Conservation (phyloP, 495 filamentous ascomycete species). For the Massariosphaeria phaeospora region DNA sequence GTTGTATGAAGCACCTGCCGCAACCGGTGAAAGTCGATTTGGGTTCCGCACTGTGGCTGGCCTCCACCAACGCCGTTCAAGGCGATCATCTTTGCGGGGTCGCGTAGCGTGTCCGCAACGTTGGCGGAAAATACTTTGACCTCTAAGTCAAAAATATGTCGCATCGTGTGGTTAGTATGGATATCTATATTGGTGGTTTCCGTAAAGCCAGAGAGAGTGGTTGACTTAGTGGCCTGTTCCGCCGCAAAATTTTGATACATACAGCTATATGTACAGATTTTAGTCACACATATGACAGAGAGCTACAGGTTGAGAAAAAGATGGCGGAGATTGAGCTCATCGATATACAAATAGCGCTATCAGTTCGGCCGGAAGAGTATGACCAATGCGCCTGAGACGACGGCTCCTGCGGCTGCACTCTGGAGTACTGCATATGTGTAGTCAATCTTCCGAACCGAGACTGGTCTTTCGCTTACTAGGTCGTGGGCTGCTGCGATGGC, state of each 20-base stretch:
- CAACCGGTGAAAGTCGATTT: too few relatives aligned
- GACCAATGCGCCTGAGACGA: conserved; percentile 56
- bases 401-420: conserved; percentile 67
- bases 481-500: conserved; percentile 36
- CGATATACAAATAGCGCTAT: neutral
- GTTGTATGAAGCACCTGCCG: too few relatives aligned
- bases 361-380: conserved; percentile 52
- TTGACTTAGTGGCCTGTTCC: too few relatives aligned
- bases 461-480: conserved; percentile 63
- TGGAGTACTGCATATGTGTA: conserved; percentile 65
- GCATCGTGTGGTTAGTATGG: too few relatives aligned
- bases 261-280: conserved; percentile 19
- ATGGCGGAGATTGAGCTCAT: neutral
- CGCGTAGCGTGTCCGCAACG: too few relatives aligned
- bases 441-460: conserved; percentile 68
- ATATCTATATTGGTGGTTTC: too few relatives aligned
- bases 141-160: too few relatives aligned
- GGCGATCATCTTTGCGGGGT: too few relatives aligned
- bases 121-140: too few relatives aligned
- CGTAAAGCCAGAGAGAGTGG: too few relatives aligned
- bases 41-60: too few relatives aligned
- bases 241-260: neutral
- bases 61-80: too few relatives aligned
- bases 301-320: neutral
- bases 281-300: conserved; percentile 11